Evolutionary conservation across 2,329 filamentous ascomycete species (phyloP), one percentile per base, ranked within the genome.

Genomic region (Xylaria sp.): DNA sequence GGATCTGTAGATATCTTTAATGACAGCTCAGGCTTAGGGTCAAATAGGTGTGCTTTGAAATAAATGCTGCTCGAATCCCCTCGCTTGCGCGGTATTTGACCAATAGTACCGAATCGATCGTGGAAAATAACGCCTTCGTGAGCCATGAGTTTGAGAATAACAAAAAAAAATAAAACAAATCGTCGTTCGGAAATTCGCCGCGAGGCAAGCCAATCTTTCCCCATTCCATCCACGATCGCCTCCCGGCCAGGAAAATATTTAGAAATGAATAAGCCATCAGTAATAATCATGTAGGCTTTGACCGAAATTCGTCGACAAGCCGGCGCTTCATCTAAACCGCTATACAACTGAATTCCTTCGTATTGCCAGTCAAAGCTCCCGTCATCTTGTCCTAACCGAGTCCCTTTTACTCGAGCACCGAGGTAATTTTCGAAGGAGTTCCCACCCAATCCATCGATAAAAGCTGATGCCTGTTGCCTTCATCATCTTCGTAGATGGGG

Each of bases 191-290:
- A 76, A 72, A 65, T 71, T 76, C 76, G 78, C 78, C 78, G 78
- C 71, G 78, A 80, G 78, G 78, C 78, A 75, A 75, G 73, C 77
- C 76, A 78, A 72, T 78, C 76, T 79, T 78, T 75, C 73, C 71
- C 75, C 74, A 66, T 71, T 60, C 71, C 69, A 62, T 66, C 54
- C 65, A 64, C 69, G 48, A 71, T 69, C 69, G 58, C 40, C 48
- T 50, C 50, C 25, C 51, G 47, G 53, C 59, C 63, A 42, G 63
- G 35, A 60, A 64, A 69, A 66, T 68, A 66, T 59, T 48, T 58
- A 68, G 65, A 57, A 61, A 68, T 47, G 53, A 59, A 55, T 37
- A 58, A 63, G 57, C 42, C 58, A 40, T 48, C 59, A 48, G 37
- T 63, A 60, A 60, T 62, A 72, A 69, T 66, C 73, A 71, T 75